Evolutionary conservation across 495 filamentous ascomycete species (phyloP), one percentile per base, ranked within the genome.

Genomic region (Annulohypoxylon maeteangense): DNA sequence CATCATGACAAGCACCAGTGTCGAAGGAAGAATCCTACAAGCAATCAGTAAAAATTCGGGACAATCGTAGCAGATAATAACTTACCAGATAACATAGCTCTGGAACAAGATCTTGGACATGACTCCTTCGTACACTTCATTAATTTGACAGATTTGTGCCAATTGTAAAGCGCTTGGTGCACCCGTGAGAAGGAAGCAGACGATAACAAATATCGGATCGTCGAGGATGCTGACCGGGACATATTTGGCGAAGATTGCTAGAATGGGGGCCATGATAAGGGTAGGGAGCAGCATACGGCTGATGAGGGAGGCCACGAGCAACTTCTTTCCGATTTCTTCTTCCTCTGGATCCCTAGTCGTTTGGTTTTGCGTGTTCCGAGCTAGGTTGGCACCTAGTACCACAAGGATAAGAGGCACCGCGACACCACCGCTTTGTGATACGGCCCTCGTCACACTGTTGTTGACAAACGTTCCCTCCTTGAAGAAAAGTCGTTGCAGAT

Each of bases 101-200:
- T 97, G 94, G 86, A 98, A 97, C 18, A 98, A 81, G 48, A 99
- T 83, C 76, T 89, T 93, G 25, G 92, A 91, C 93, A 99, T 98
- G 34, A 94, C 92, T 25, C 89, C 87, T 81, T 98, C 93, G 78
- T 92, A 99, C 11, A 98, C 96, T 63, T 90, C 91, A 78, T 99
- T 99, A 80, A 98, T 93, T 84, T 98, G 96, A 81, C 95, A 99
- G 65, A 99, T 99, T 82, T 99, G 95, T 6, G 96, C 94, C 72
- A 99, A 82, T 78, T 99, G 95, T 70, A 99, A 85, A 31, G 95
- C 95, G 67, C 93, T 97, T 12, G 95, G 95, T 6, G 95, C 95
- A 20, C 95, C 95, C 0, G 93, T 94, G 70, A 99, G 90, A 50
- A 99, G 86, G 84, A 98, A 99, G 79, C 94, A 97, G 40, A 99